These are phyloP conservation scores for Tagetes patula DNA, from an alignment of 129 eudicot species.

Conservation along the genomic window DNA sequence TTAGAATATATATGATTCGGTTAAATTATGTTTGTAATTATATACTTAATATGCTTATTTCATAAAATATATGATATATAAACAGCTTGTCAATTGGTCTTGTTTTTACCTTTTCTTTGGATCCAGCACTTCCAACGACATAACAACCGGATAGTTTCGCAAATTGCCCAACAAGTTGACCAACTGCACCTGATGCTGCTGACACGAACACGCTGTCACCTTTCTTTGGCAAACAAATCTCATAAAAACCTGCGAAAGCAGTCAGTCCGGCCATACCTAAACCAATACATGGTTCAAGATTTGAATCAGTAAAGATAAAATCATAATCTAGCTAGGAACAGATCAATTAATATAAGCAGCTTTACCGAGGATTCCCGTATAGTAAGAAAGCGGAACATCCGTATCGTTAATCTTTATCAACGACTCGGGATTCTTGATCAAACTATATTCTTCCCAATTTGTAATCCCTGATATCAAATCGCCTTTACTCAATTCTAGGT, in stretches of 20 bases:
- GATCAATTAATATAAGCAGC: too few relatives aligned
- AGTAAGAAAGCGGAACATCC: slow-evolving; percentile 32
- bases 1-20: too few relatives aligned
- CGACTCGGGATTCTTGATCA: not conserved
- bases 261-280: slow-evolving; percentile 33
- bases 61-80: too few relatives aligned
- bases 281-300: not conserved
- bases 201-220: slow-evolving; percentile 38
- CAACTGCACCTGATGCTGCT: slow-evolving; percentile 45
- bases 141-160: slow-evolving; percentile 37
- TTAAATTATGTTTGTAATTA: too few relatives aligned
- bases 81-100: not conserved
- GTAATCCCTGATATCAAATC: slow-evolving; percentile 21
- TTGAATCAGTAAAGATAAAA: not conserved
- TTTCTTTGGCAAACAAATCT: slow-evolving; percentile 33
- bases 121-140: slow-evolving; percentile 32
- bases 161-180: slow-evolving; percentile 57
- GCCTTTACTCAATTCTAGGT: slow-evolving; percentile 22
- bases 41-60: too few relatives aligned
- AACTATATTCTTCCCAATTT: slow-evolving; percentile 35
- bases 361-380: slow-evolving; percentile 33
- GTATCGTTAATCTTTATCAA: slow-evolving; percentile 21
- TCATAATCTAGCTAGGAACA: not conserved
- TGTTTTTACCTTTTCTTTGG: slow-evolving; percentile 29
- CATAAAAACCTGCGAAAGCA: slow-evolving; percentile 32